Conservation (phyloP, 1,139 yeast genomes). For the Yamadazyma taylorii region DNA sequence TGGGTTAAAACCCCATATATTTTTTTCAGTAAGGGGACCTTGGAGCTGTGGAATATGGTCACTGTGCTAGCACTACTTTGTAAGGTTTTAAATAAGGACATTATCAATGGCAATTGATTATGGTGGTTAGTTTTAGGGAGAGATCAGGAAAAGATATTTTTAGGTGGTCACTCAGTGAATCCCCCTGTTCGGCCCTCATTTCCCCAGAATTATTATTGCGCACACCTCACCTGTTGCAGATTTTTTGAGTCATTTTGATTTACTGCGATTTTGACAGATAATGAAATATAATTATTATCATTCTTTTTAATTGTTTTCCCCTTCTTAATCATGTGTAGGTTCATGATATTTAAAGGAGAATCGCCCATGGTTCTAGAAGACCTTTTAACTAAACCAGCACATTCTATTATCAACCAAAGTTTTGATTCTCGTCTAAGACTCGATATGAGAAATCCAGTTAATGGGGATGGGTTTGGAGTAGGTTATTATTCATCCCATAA, state of each 20-base stretch:
- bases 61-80: slow-evolving; percentile 47
- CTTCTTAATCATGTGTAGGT: slow-evolving; percentile 56
- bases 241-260: no score
- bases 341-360: slow-evolving; percentile 51
- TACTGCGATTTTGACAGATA: no score
- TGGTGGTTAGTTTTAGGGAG: no score
- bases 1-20: slow-evolving; percentile 33
- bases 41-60: slow-evolving; percentile 42
- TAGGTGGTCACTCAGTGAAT: no score
- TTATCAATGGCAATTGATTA: no score
- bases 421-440: slow-evolving; percentile 86
- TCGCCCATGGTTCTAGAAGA: slow-evolving; percentile 87
- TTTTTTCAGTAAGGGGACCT: slow-evolving; percentile 33
- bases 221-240: no score
- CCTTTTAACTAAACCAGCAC: slow-evolving; percentile 90
- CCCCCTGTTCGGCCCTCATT: no score
- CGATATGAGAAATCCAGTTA: slow-evolving; percentile 87
- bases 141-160: no score
- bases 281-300: no score
- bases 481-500: slow-evolving; percentile 79
- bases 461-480: slow-evolving; percentile 98
- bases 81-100: slow-evolving; percentile 36
- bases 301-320: no score
- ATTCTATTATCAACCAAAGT: slow-evolving; percentile 93
- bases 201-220: no score